Evolutionary conservation across 148 eudicot genomes (phyloP).

Genomic region (Cornus controversa): DNA sequence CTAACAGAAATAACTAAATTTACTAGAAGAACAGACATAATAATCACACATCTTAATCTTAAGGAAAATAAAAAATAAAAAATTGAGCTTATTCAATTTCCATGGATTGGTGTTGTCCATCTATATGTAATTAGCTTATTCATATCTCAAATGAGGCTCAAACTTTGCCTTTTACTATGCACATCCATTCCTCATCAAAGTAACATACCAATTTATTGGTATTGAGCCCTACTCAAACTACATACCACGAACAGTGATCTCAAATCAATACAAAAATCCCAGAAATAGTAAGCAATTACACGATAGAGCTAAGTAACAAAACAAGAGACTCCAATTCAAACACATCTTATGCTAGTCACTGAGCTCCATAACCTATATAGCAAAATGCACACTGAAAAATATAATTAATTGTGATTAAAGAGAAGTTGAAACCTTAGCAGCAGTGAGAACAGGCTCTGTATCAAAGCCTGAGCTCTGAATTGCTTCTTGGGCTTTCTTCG

Average conservation of each 20-base stretch:
- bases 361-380: neutral
- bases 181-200: neutral
- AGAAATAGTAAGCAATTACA: neutral
- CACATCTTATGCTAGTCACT: neutral
- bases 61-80: too few species aligned
- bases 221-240: neutral
- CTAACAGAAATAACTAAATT: neutral
- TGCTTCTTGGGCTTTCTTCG: conserved; percentile 86
- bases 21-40: neutral
- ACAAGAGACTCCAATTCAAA: neutral
- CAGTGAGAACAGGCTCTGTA: conserved; percentile 58
- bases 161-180: neutral
- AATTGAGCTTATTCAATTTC: neutral
- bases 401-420: neutral
- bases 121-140: neutral
- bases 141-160: neutral
- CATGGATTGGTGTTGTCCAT: neutral
- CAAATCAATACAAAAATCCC: neutral
- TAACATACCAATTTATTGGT: neutral
- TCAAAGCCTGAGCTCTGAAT: conserved; percentile 81
- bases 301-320: neutral
- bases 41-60: neutral
- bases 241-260: neutral
- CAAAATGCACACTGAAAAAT: neutral
- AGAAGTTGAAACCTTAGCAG: conserved; percentile 65